A percentile compares a stretch with the other conserved stretches of the same genome.
Conservation (phyloP, 2,329 filamentous ascomycete genomes). For the Colletotrichum brevisporum region DNA sequence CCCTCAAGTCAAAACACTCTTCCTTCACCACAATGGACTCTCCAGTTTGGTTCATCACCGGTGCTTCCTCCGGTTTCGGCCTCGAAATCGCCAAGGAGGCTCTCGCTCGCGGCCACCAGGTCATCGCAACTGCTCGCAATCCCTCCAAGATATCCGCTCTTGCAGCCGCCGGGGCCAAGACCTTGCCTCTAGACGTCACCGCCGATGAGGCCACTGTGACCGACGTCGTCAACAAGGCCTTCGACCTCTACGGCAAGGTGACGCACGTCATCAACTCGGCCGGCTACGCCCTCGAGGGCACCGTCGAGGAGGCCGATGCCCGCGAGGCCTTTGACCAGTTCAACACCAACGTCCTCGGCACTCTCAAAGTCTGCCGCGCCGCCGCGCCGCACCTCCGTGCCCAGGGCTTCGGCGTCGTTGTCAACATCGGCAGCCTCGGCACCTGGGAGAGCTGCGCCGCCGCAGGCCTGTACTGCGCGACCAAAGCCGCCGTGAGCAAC, state of each 20-base stretch:
- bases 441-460: conserved; percentile 57
- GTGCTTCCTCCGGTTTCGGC: conserved; percentile 66
- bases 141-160: conserved; percentile 57
- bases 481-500: conserved; percentile 62
- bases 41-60: conserved; percentile 68
- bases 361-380: conserved; percentile 62
- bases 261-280: conserved; percentile 65
- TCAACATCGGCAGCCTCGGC: conserved; percentile 62
- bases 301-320: conserved; percentile 56
- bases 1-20: neutral
- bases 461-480: conserved; percentile 57
- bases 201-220: conserved; percentile 53
- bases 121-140: conserved; percentile 65
- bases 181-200: conserved; percentile 63
- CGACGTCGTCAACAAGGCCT: conserved; percentile 50
- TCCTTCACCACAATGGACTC: conserved; percentile 32
- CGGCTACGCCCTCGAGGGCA: conserved; percentile 59
- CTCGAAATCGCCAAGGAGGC: conserved; percentile 58
- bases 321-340: conserved; percentile 57
- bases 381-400: conserved; percentile 63
- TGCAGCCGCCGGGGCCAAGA: conserved; percentile 57
- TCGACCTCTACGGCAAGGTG: conserved; percentile 53
- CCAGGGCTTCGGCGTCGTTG: conserved; percentile 52
- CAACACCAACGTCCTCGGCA: conserved; percentile 69
- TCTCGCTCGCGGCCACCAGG: conserved; percentile 61